A percentile compares a stretch with the other conserved stretches of the same genome.
Evolutionary conservation across 495 filamentous ascomycete species (phyloP).

Genomic region (Letharia lupina): DNA sequence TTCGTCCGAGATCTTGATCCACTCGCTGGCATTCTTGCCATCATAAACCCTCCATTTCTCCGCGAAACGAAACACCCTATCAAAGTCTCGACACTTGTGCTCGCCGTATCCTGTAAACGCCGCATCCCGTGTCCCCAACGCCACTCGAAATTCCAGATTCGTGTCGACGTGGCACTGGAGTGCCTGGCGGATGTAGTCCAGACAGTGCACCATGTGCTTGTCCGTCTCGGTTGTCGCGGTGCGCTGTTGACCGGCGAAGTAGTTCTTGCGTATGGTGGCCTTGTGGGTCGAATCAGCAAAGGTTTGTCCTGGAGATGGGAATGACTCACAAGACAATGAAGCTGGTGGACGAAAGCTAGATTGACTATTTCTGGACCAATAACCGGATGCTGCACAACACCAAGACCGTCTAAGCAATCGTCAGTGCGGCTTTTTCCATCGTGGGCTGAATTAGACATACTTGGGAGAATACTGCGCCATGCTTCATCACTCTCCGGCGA

Average conservation of each 20-base stretch:
- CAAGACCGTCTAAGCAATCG: neutral
- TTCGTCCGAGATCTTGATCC: neutral
- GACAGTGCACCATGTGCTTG: conserved; percentile 23
- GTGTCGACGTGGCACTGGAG: conserved; percentile 28
- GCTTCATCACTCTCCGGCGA: conserved; percentile 1
- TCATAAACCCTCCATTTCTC: conserved; percentile 8
- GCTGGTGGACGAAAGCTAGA: conserved; percentile 14
- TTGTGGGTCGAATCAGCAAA: neutral
- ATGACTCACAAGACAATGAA: conserved; percentile 8
- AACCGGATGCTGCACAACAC: conserved; percentile 7
- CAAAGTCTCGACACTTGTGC: conserved; percentile 6
- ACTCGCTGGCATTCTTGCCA: conserved; percentile 4
- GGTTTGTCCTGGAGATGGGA: neutral
- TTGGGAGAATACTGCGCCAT: conserved; percentile 12
- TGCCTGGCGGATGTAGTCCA: conserved; percentile 28
- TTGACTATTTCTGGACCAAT: conserved; percentile 2
- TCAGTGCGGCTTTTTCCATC: neutral
- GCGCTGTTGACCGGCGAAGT: neutral
- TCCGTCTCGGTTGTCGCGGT: neutral
- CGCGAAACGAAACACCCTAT: neutral
- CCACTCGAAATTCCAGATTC: conserved; percentile 14
- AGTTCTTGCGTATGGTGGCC: neutral
- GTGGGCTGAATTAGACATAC: neutral
- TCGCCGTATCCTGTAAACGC: neutral
- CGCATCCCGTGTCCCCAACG: neutral